Evolutionary conservation across 2,329 filamentous ascomycete genomes (phyloP).

Genomic region (Fonsecaea pedrosoi): DNA sequence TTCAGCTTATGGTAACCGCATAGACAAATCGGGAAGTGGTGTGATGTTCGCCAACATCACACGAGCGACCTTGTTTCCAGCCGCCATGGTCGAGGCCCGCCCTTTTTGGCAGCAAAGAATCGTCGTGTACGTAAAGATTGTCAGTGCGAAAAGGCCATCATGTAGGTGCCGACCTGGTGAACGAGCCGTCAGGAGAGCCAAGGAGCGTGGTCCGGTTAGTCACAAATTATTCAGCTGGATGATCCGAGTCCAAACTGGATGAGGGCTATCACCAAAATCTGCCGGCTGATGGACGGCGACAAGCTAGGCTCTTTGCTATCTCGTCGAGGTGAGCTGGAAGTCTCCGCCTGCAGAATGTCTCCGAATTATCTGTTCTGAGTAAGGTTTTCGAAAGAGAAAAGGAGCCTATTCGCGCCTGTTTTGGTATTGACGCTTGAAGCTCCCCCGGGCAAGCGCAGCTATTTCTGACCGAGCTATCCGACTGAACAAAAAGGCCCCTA

Average conservation of each 20-base stretch:
- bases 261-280: constrained; percentile 9
- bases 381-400: constrained; percentile 10
- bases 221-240: constrained; percentile 31
- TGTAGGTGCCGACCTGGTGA: not conserved
- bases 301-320: constrained; percentile 16
- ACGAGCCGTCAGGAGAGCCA: constrained; percentile 16
- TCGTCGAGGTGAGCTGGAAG: constrained; percentile 6
- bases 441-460: not conserved
- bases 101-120: not conserved
- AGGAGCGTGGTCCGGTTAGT: constrained; percentile 25
- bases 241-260: constrained; percentile 16
- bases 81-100: not conserved
- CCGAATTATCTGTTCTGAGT: constrained; percentile 9
- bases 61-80: not conserved
- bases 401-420: not conserved
- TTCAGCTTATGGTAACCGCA: constrained; percentile 21
- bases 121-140: constrained; percentile 18
- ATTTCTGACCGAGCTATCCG: constrained; percentile 17
- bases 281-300: constrained; percentile 16
- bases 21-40: not conserved
- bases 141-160: not conserved
- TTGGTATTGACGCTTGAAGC: not conserved
- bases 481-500: constrained; percentile 9
- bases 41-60: constrained; percentile 4
- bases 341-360: constrained; percentile 12